Evolutionary conservation across 1,139 yeast genomes (phyloP).

Genomic region (Sugiyamaella grinbergsii): DNA sequence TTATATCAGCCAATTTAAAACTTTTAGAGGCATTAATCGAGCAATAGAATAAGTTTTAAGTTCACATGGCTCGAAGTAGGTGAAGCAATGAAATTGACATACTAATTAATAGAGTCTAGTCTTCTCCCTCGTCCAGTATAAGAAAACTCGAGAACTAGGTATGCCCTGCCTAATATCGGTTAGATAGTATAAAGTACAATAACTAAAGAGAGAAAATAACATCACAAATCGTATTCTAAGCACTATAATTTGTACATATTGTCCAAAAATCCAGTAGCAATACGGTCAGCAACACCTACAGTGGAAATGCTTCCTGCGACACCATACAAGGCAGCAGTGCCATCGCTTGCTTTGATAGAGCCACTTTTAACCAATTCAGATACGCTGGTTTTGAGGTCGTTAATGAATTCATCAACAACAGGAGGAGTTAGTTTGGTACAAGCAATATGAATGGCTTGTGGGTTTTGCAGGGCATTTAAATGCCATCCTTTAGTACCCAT

Average conservation of each 20-base stretch:
- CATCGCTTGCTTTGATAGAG: constrained; percentile 41
- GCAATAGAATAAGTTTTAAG: not conserved
- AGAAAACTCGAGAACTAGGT: too few relatives aligned
- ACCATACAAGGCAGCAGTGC: constrained; percentile 88
- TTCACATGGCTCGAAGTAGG: not conserved
- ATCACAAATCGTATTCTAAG: not conserved
- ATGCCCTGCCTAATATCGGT: too few relatives aligned
- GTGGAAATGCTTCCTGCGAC: constrained; percentile 91
- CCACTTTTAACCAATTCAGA: constrained; percentile 45
- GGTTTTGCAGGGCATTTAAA: constrained; percentile 79
- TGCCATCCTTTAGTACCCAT: constrained; percentile 83
- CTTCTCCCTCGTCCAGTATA: too few relatives aligned
- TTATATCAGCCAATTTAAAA: constrained; percentile 1
- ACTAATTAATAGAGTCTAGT: too few relatives aligned
- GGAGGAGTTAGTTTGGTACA: constrained; percentile 70
- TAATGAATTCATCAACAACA: constrained; percentile 62
- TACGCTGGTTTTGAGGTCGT: constrained; percentile 56
- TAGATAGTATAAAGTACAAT: too few relatives aligned
- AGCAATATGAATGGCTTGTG: constrained; percentile 90
- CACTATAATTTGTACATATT: constrained; percentile 58
- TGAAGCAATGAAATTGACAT: not conserved
- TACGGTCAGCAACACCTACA: constrained; percentile 77
- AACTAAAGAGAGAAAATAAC: constrained; percentile 1
- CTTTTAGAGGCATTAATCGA: constrained; percentile 6
- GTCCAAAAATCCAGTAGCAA: constrained; percentile 80